Conservation (phyloP, 2,329 filamentous ascomycete species). For the Cladosporium oxysporum region DNA sequence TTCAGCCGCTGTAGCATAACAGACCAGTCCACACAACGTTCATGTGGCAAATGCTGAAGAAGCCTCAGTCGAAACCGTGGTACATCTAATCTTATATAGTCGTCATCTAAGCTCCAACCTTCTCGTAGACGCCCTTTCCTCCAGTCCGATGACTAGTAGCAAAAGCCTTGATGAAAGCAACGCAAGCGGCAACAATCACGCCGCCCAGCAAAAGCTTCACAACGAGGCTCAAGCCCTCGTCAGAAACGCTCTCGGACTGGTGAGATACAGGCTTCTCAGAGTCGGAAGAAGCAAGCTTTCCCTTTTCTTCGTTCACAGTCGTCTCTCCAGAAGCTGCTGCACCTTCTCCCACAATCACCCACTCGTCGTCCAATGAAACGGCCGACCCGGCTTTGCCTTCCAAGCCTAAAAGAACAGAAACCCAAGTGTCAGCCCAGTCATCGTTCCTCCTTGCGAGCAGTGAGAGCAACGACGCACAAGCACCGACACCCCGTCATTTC, state of each 20-base stretch:
- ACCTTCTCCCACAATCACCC: slow-evolving; percentile 8
- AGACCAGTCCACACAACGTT: not conserved
- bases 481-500: slow-evolving; percentile 23
- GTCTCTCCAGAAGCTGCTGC: slow-evolving; percentile 21
- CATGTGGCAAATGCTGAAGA: not conserved
- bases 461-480: slow-evolving; percentile 21
- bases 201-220: slow-evolving; percentile 50
- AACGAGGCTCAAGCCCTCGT: slow-evolving; percentile 43
- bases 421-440: slow-evolving; percentile 21
- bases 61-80: not conserved
- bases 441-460: slow-evolving; percentile 14
- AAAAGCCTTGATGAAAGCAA: slow-evolving; percentile 29
- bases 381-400: slow-evolving; percentile 46
- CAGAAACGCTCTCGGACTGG: slow-evolving; percentile 18
- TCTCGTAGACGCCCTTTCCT: slow-evolving; percentile 32
- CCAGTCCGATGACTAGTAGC: slow-evolving; percentile 22
- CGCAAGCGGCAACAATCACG: slow-evolving; percentile 46
- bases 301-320: slow-evolving; percentile 21
- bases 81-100: slow-evolving; percentile 9
- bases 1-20: not conserved
- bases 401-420: slow-evolving; percentile 41
- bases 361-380: slow-evolving; percentile 43
- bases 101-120: slow-evolving; percentile 22
- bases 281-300: slow-evolving; percentile 23
- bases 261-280: slow-evolving; percentile 19